Base-by-base conservation (phyloP, 352 stramenopile genomes). In the Discostella stelligera region DNA sequence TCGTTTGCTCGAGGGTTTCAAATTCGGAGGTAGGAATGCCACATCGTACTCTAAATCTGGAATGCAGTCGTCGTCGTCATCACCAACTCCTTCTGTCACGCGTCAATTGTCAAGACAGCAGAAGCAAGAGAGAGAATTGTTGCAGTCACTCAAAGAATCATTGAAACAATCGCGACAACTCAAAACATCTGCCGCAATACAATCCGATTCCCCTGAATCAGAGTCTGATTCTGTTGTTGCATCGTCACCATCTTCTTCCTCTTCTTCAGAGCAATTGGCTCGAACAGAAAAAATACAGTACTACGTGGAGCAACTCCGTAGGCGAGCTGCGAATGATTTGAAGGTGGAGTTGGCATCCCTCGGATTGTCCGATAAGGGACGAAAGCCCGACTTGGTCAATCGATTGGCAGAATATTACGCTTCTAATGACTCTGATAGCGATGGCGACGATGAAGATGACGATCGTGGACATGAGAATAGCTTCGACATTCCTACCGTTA, bases 301-400 rank as follows among this genome's bases (percentile, higher is more conserved):
- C 27, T 65, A 77, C 58, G 44, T 65, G 11, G 63, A 77, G 61
- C 74, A 74, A 66, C 60, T 82, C 37, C 67, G 74, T 16, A 11
- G 66, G n/a, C 39, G 63, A 30, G 60, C 87, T 7, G 85, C 81
- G 7, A 91, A 90, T 75, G 58, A 64, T 27, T 71, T 93, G 10
- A 93, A 93, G 66, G 62, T 78, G 50, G 68, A 89, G 71, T 65
- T 93, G 10, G 83, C 88, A 44, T 55, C 44, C n/a, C 65, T 76
- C 11, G 39, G 73, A 44, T 66, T 91, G 30, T 32, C 55, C 2
- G 78, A 44, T 30, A 91, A 85, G 25, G 87, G 87, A 18, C 21
- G 83, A 50, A 93, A 93, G 66, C 85, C 85, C n/a, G 85, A 91
- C 68, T 73, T 93, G 30, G 83, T 88, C 13, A 21, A 59, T 50